Evolutionary conservation across 116 monocot species (phyloP).

Genomic region (Papilionanthe hybrid): DNA sequence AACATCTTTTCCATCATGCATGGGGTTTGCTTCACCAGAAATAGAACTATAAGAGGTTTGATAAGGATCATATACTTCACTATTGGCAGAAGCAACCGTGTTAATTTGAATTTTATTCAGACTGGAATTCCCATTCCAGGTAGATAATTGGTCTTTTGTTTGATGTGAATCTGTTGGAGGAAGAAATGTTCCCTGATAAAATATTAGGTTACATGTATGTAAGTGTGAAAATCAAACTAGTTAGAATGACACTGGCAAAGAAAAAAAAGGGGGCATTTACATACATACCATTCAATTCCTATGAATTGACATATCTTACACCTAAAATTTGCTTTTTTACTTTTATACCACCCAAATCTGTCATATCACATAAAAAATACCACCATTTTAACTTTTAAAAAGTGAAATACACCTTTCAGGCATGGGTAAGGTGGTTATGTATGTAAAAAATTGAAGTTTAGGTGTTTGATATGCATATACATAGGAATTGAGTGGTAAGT

Average conservation of each 20-base stretch:
- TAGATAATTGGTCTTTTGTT: slow-evolving; percentile 22
- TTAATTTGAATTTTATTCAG: slow-evolving; percentile 9
- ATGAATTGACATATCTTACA: too few species aligned
- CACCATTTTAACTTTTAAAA: too few species aligned
- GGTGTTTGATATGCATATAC: too few species aligned
- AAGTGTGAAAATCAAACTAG: neutral
- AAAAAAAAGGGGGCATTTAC: neutral
- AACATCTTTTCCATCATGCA: slow-evolving; percentile 16
- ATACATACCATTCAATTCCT: too few species aligned
- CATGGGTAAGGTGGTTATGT: too few species aligned
- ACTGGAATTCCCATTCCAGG: slow-evolving; percentile 14
- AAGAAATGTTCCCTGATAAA: slow-evolving; percentile 55
- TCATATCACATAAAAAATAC: too few species aligned
- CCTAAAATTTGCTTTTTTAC: too few species aligned
- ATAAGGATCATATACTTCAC: slow-evolving; percentile 25
- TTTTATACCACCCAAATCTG: too few species aligned
- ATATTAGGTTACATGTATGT: neutral
- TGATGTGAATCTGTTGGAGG: slow-evolving; percentile 18
- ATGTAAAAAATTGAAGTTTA: too few species aligned
- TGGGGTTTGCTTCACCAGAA: slow-evolving; percentile 58
- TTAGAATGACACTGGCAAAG: neutral
- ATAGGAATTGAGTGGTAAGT: too few species aligned
- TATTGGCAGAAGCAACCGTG: slow-evolving; percentile 14
- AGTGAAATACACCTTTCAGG: too few species aligned
- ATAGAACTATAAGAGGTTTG: slow-evolving; percentile 35